These are phyloP conservation scores for Phyllosticta paracitricarpa DNA, from an alignment of 2,329 filamentous ascomycete species.

Conservation along the genomic window DNA sequence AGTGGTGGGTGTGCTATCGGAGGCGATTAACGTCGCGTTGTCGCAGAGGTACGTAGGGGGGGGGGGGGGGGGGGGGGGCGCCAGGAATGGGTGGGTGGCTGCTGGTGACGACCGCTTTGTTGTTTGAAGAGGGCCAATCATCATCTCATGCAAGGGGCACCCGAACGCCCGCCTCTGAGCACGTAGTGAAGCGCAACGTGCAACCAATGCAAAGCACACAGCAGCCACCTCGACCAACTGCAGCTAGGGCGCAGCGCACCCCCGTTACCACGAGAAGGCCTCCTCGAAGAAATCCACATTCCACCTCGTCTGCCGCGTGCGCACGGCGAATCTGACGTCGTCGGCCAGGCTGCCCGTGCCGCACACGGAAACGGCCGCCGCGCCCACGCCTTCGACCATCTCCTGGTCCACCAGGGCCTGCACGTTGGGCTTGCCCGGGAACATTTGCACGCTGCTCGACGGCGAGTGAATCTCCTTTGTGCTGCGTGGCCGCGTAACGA, in stretches of 20 bases:
- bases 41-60: background rate
- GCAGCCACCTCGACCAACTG: background rate
- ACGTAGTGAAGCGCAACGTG: background rate
- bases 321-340: conserved; percentile 59
- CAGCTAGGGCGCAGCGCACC: background rate
- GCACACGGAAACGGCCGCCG: conserved; percentile 78
- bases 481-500: conserved; percentile 78
- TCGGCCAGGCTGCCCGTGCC: conserved; percentile 66
- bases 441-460: conserved; percentile 78
- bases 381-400: conserved; percentile 70
- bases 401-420: conserved; percentile 71
- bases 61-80: too few species aligned
- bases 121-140: background rate
- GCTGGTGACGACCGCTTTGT: background rate
- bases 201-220: background rate
- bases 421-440: conserved; percentile 78
- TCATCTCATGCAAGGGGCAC: background rate
- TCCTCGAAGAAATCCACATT: conserved; percentile 73
- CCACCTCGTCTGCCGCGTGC: conserved; percentile 52
- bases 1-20: background rate
- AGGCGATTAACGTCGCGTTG: background rate
- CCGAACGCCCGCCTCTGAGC: background rate
- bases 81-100: background rate
- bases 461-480: conserved; percentile 71
- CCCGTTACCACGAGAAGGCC: conserved; percentile 53